phyloP scores from a whole-genome alignment of 1,139 yeast species.

The Pichia sp. region DNA sequence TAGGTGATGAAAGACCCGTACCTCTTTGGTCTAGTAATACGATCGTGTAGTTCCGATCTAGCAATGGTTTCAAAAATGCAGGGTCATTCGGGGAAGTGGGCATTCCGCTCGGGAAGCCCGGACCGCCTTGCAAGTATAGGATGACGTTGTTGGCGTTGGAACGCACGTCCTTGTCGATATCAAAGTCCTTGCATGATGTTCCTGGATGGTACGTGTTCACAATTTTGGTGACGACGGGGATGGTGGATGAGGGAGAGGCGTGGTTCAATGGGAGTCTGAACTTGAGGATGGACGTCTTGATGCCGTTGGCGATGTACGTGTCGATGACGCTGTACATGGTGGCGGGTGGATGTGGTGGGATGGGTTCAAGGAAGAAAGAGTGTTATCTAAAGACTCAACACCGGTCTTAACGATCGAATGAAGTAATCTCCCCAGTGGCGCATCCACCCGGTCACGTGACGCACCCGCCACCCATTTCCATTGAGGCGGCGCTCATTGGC shows the following conservation, averaged over 20 bases:
- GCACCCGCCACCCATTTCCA: too few species aligned
- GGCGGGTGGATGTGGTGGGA: too few species aligned
- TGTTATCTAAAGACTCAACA: too few species aligned
- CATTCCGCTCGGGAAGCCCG: constrained; percentile 49
- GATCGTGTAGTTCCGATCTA: constrained; percentile 46
- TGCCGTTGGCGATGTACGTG: constrained; percentile 18
- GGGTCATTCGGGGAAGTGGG: constrained; percentile 39
- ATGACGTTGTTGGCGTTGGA: constrained; percentile 33
- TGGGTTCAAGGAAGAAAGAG: too few species aligned
- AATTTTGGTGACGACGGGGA: constrained; percentile 29
- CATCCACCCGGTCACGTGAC: too few species aligned
- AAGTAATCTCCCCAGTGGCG: too few species aligned
- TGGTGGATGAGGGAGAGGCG: constrained; percentile 11
- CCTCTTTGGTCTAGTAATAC: constrained; percentile 58
- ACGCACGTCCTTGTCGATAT: background rate
- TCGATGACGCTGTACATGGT: constrained; percentile 15
- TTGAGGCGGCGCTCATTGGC: too few species aligned
- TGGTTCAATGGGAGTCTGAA: constrained; percentile 30
- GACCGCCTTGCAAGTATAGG: constrained; percentile 57
- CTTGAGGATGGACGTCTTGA: constrained; percentile 22
- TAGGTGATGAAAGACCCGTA: constrained; percentile 50
- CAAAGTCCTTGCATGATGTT: background rate
- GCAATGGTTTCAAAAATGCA: constrained; percentile 34
- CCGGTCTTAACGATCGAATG: too few species aligned
- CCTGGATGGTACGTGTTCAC: constrained; percentile 16